phyloP scores from a whole-genome alignment of 768 basidiomycete genomes.

The Calocybe indica region DNA sequence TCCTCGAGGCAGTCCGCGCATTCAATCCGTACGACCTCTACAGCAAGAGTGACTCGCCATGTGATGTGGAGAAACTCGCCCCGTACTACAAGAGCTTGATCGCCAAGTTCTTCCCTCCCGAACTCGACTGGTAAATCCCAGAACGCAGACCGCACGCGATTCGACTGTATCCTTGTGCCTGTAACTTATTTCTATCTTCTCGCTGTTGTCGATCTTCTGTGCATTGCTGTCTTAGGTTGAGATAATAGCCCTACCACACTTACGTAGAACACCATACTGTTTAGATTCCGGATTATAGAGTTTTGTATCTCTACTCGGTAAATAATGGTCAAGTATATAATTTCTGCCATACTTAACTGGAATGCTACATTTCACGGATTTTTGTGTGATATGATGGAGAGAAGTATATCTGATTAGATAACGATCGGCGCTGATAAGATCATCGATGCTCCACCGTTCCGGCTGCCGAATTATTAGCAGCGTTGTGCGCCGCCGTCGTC shows the following conservation, averaged over 20 bases:
- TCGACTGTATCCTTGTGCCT: slow-evolving; percentile 1
- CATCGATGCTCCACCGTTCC: neutral
- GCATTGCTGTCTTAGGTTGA: no score
- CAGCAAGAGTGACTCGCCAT: slow-evolving; percentile 76
- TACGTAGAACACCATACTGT: no score
- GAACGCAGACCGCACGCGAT: neutral
- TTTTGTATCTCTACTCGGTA: no score
- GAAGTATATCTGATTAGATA: no score
- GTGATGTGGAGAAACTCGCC: slow-evolving; percentile 53
- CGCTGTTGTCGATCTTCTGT: neutral
- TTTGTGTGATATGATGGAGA: no score
- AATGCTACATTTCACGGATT: no score
- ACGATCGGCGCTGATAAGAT: neutral
- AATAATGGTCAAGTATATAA: no score
- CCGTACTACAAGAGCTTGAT: slow-evolving; percentile 85
- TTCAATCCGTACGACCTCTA: slow-evolving; percentile 97
- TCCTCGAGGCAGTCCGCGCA: slow-evolving; percentile 69
- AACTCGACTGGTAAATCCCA: slow-evolving; percentile 66
- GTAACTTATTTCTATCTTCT: neutral
- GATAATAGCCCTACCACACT: no score
- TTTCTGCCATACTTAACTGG: no score
- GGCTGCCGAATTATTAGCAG: neutral
- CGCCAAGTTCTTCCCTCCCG: slow-evolving; percentile 77
- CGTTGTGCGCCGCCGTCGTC: neutral
- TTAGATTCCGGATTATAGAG: no score